phyloP scores from a whole-genome alignment of 768 basidiomycete genomes.

The Podaxis sp. region DNA sequence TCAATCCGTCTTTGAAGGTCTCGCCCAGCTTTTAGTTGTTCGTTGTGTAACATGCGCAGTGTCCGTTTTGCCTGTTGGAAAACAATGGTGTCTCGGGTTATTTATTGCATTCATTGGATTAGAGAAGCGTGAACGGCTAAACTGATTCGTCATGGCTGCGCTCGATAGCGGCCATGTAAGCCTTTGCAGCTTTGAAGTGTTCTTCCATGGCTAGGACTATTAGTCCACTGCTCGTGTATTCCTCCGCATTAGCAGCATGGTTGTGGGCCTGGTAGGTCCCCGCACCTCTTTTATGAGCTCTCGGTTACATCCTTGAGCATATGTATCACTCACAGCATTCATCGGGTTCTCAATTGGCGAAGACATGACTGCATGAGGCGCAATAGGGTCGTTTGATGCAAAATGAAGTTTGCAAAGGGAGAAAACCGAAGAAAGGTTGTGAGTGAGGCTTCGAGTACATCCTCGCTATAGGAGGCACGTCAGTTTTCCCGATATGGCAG shows the following conservation, averaged over 20 bases:
- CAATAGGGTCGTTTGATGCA: background rate
- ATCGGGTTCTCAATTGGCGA: slow-evolving; percentile 45
- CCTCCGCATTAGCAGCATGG: slow-evolving; percentile 80
- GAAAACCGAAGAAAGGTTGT: background rate
- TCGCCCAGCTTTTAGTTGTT: slow-evolving; percentile 67
- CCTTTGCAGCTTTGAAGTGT: slow-evolving; percentile 73
- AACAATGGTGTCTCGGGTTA: background rate
- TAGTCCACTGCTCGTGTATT: slow-evolving; percentile 61
- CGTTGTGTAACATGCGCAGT: slow-evolving; percentile 69
- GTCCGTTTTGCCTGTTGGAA: slow-evolving; percentile 71
- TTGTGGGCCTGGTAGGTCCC: slow-evolving; percentile 63
- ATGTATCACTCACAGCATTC: slow-evolving; percentile 41
- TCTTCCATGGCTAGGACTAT: slow-evolving; percentile 73
- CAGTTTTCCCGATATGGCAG: slow-evolving; percentile 11
- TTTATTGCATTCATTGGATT: slow-evolving; percentile 11
- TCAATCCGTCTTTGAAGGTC: slow-evolving; percentile 72
- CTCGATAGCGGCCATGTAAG: slow-evolving; percentile 71
- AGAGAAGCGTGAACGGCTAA: slow-evolving; percentile 18
- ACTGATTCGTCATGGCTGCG: slow-evolving; percentile 75
- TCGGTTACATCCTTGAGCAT: background rate
- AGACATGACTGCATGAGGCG: slow-evolving; percentile 26
- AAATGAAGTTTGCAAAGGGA: background rate
- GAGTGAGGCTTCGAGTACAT: slow-evolving; percentile 3
- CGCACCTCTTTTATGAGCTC: background rate
- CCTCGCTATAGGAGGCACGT: background rate